phyloP scores from a whole-genome alignment of 208 protist species.

The Perkinsela sp. region DNA sequence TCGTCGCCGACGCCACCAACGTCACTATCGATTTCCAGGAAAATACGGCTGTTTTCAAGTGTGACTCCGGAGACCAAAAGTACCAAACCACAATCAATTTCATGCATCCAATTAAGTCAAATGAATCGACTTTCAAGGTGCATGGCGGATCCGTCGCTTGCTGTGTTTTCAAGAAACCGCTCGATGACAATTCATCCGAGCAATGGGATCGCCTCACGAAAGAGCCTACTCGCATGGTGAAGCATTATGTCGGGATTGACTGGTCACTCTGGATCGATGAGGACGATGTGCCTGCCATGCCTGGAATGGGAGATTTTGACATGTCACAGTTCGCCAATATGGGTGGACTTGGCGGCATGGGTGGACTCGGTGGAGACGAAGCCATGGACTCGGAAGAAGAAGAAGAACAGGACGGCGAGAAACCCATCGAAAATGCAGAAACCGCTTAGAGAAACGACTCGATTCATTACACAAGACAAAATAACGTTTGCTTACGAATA shows the following conservation, averaged over 20 bases:
- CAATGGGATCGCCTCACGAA: conserved; percentile 35
- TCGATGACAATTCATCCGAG: conserved; percentile 10
- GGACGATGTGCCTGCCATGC: too few species aligned
- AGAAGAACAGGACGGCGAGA: neutral
- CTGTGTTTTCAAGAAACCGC: conserved; percentile 18
- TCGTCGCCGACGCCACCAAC: conserved; percentile 28
- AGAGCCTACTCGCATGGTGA: conserved; percentile 19
- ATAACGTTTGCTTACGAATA: too few species aligned
- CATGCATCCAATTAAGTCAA: neutral
- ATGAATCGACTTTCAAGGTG: conserved; percentile 3
- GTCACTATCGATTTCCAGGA: conserved; percentile 23
- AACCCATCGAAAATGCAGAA: neutral
- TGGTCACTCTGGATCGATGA: conserved; percentile 47
- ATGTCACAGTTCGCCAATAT: too few species aligned
- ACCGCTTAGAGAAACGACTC: neutral
- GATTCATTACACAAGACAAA: neutral
- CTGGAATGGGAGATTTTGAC: too few species aligned
- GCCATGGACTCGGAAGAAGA: neutral
- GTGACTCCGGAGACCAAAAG: conserved; percentile 3
- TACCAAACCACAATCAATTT: too few species aligned
- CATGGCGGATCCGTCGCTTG: conserved; percentile 1
- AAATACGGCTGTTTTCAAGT: conserved; percentile 13
- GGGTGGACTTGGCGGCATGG: too few species aligned
- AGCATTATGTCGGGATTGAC: conserved; percentile 37
- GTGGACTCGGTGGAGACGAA: neutral